Conservation (phyloP, 164 flowering plant genomes). For the Vitis rupestris region DNA sequence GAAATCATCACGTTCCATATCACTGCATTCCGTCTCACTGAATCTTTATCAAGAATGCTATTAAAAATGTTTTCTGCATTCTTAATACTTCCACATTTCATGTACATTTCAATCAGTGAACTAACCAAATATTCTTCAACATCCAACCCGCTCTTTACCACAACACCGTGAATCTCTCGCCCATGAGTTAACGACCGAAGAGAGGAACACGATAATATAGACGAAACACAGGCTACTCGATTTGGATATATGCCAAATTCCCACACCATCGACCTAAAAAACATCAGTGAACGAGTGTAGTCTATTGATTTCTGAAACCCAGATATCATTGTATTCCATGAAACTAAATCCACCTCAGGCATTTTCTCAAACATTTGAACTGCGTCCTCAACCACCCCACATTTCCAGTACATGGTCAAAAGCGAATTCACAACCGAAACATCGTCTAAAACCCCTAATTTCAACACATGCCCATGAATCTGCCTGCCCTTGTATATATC, state of each 20-base stretch:
- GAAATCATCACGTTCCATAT: constrained; percentile 50
- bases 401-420: constrained; percentile 34
- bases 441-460: constrained; percentile 31
- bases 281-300: constrained; percentile 20
- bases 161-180: constrained; percentile 36
- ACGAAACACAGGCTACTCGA: constrained; percentile 35
- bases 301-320: constrained; percentile 30
- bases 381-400: constrained; percentile 30
- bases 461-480: constrained; percentile 45
- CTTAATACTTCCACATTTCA: constrained; percentile 34
- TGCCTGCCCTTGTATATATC: constrained; percentile 30
- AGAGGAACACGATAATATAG: constrained; percentile 36
- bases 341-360: constrained; percentile 30
- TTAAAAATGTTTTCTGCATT: constrained; percentile 29
- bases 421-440: constrained; percentile 34
- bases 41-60: constrained; percentile 9
- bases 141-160: constrained; percentile 30
- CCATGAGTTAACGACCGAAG: constrained; percentile 28
- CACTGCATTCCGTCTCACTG: constrained; percentile 24
- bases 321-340: constrained; percentile 47
- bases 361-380: constrained; percentile 38
- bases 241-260: constrained; percentile 23
- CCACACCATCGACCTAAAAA: constrained; percentile 28
- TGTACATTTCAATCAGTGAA: constrained; percentile 44
- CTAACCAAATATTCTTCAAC: constrained; percentile 31